Base-by-base conservation (phyloP, 164 flowering plant genomes). In the Piper longum region DNA sequence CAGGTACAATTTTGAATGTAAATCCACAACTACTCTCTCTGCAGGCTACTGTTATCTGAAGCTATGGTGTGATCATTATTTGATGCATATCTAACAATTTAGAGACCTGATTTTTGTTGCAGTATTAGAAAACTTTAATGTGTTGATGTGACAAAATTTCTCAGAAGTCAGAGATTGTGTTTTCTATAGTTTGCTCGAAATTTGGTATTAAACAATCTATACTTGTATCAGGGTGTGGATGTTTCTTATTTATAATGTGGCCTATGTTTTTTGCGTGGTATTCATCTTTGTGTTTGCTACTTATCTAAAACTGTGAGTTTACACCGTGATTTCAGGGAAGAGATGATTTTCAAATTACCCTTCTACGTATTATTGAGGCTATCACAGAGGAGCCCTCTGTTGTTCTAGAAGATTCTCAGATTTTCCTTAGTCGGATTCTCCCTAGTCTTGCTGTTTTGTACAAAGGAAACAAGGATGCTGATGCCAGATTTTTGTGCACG, bases 381-480 rank as follows among this genome's bases (percentile, higher is more conserved):
- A 72, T 86, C 43, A 73, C 89, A 13, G 96, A 91, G 70, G 96
- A 89, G 66, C 67, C 83, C 11, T 70, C 86, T 52, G 74, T 75
- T 56, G 67, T 95, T 70, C 76, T 82, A 59, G 78, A 76, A 60
- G 78, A 73, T 66, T 76, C 85, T 13, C 69, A 72, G 16, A 73
- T 83, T 68, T 85, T 89, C 59, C 69, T 73, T 19, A 65, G 74
- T 62, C 82, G 80, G 56, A 70, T 91, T 66, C 93, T 91, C 45
- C 96, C 96, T 6, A 84, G 96, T 74, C 73, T 95, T 44, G 72
- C 88, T 65, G 78, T 75, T 54, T 75, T 89, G 55, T 95, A 91
- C 76, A 91, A 81, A 70, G 96, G 91, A 26, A 91, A 89, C 79
- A 91, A 87, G 75, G 99, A 95, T 74, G 99, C 88, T 41, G 88